Evolutionary conservation across 2,329 filamentous ascomycete genomes (phyloP), one percentile per base, ranked within the genome.

Genomic region (Pleomassaria siparia): DNA sequence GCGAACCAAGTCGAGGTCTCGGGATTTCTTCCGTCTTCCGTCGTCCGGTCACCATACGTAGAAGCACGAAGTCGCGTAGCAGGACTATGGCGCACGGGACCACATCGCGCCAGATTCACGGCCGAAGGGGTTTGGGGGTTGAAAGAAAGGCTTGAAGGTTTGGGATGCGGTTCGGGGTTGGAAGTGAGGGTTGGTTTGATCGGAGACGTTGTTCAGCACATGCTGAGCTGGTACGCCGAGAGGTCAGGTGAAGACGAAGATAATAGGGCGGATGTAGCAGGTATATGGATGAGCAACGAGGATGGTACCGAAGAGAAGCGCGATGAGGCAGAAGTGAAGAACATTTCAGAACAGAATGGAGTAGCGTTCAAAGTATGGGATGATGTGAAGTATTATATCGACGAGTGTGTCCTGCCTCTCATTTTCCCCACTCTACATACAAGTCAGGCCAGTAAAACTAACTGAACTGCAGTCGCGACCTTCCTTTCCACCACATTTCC

Each of bases 371-470:
- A 81, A 63, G 49, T 84, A 1, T 91, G 84, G 82, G 68, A 71
- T 0, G 88, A 92, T 58, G 88, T 91, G 67, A 92, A 91, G 64
- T 91, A 88, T 57, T 85, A 85, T 50, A 77, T 91, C 42, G 85
- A 91, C 59, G 87, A 91, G 88, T 91, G 74, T 71, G 86, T 49
- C 50, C 18, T 40, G 22, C 42, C 20, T n/a, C n/a, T 35, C 22
- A 32, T 18, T 39, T 40, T 15, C 2, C 24, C 8, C 24, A 6
- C 28, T n/a, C 2, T 16, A 10, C 6, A 41, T 20, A 16, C 4
- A 11, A 12, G 18, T 4, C 26, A 16, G 24, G 10, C n/a, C 9
- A 12, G 3, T 16, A 40, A 15, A 15, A 13, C 21, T 48, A 40
- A 51, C 15, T 36, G n/a, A 9, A 16, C 13, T 18, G 18, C 44